Evolutionary conservation across 495 filamentous ascomycete genomes (phyloP).

Genomic region (Aspergillus heteromorphus): DNA sequence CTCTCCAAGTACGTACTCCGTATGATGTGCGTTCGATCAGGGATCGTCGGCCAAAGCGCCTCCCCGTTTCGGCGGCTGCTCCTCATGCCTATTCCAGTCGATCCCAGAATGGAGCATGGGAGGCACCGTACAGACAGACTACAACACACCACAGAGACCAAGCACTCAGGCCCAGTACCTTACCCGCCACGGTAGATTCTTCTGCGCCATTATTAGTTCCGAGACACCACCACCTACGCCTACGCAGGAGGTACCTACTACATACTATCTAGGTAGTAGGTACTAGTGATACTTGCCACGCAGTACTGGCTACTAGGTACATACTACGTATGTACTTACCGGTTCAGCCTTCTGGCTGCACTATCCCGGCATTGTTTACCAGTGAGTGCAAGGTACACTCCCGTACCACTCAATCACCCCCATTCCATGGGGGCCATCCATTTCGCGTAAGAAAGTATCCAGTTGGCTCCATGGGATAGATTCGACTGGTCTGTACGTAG

Average conservation of each 20-base stretch:
- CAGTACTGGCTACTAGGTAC: no score
- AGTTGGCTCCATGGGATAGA: no score
- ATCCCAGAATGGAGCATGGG: background rate
- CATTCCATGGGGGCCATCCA: background rate
- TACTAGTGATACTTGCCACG: background rate
- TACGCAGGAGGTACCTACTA: no score
- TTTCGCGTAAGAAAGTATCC: no score
- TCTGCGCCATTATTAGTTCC: background rate
- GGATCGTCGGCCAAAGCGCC: conserved; percentile 12
- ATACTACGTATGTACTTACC: background rate
- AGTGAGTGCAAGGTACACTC: no score
- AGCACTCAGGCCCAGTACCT: no score
- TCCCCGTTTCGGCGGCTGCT: conserved; percentile 4
- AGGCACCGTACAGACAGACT: background rate
- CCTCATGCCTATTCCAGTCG: conserved; percentile 1
- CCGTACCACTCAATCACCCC: background rate
- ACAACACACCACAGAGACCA: background rate
- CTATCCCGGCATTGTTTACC: background rate
- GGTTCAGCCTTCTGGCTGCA: background rate
- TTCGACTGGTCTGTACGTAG: no score
- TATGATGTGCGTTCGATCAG: conserved; percentile 25
- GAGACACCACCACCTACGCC: background rate
- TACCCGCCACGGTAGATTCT: background rate
- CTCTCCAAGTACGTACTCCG: conserved; percentile 8
- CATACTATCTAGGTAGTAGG: background rate